A percentile compares a stretch with the other conserved stretches of the same genome.
Evolutionary conservation across 2,329 filamentous ascomycete genomes (phyloP).

Genomic region (Knoxdaviesia capensis): DNA sequence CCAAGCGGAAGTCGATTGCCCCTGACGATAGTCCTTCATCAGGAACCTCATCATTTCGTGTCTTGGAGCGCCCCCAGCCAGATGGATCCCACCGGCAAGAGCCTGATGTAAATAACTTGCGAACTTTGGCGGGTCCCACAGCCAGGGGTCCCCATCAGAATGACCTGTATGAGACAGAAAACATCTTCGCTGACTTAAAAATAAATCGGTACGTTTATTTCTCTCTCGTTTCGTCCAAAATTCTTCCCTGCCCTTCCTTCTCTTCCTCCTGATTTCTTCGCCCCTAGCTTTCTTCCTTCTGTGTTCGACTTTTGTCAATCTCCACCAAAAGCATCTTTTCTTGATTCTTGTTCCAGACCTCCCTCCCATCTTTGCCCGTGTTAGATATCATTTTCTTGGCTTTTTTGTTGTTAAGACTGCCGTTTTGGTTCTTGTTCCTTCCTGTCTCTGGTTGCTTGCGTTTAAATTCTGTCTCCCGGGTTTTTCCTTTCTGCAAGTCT

Average conservation of each 20-base stretch:
- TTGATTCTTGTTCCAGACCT: background rate
- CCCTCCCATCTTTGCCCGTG: conserved; percentile 2
- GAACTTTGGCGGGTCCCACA: conserved; percentile 1
- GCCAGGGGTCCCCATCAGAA: conserved; percentile 14
- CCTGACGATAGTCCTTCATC: conserved; percentile 30
- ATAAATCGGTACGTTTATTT: conserved; percentile 28
- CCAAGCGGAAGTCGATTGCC: conserved; percentile 38
- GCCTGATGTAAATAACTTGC: background rate
- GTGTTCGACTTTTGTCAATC: background rate
- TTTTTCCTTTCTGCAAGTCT: background rate
- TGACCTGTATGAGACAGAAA: conserved; percentile 28
- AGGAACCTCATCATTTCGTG: conserved; percentile 33
- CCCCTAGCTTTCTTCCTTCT: background rate
- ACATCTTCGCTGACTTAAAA: conserved; percentile 37
- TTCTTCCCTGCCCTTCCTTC: conserved; percentile 2
- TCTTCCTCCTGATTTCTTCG: background rate
- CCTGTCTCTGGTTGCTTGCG: conserved; percentile 1
- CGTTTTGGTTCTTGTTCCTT: background rate
- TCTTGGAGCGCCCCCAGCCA: conserved; percentile 32
- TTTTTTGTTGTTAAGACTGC: background rate
- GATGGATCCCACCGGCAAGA: conserved; percentile 3
- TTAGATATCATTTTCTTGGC: conserved; percentile 2
- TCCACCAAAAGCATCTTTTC: background rate
- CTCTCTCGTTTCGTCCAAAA: conserved; percentile 3
- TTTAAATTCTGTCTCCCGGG: background rate